Evolutionary conservation across 2,329 filamentous ascomycete genomes (phyloP), one percentile per base, ranked within the genome.

Genomic region (Didymella arachidicola): DNA sequence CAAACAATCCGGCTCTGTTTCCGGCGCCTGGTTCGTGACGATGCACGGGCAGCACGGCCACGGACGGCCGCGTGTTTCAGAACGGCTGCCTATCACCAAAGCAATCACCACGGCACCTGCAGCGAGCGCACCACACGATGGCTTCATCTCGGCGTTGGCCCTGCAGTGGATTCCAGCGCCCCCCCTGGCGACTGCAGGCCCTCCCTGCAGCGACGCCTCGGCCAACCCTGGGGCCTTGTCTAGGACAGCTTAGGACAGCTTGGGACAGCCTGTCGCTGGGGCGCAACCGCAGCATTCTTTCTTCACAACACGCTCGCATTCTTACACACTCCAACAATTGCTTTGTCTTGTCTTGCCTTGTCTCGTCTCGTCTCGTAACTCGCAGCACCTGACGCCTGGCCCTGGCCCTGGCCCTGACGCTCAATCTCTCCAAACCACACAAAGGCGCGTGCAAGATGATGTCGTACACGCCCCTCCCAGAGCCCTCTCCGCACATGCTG

Each of bases 191-290:
- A 61, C 57, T 66, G 57, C 61, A 63, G 46, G 59, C 46, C 59
- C 62, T 63, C 65, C 67, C 67, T 69, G 67, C 59, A 63, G 57
- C 63, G 60, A 44, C 55, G 63, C 61, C 59, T 50, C 61, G 53
- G 54, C 53, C 57, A 58, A 53, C 52, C 57, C 27, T 56, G 57
- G 51, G 46, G 22, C 57, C 59, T 48, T 57, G 63, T 66, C 61
- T 54, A 41, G 61, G 60, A 61, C 61, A 61, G 39, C 55, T 42
- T 53, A 36, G 60, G 60, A 61, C 61, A 61, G 39, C 55, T 34
- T 53, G 41, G 60, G 60, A 61, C 61, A 61, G 39, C 55, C 45
- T 53, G 39, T 46, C 53, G 59, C 51, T 60, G 58, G 34, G 49
- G 49, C 41, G 60, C 54, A 55, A 57, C 59, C 64, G 57, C 50